Conservation (phyloP, 129 eudicot species). For the Centrapalus pauciflorus region DNA sequence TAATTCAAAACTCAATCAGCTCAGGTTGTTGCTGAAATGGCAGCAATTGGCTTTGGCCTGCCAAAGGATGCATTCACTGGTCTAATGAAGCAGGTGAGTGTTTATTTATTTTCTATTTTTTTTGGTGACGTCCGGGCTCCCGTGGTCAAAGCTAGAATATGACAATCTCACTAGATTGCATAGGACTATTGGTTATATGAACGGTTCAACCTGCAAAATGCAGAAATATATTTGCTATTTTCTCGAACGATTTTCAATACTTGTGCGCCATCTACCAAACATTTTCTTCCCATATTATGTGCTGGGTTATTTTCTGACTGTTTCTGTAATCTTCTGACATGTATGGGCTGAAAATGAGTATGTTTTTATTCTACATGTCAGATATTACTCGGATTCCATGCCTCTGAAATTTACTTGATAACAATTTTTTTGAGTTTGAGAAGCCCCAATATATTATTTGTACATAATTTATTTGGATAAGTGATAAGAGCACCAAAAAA, state of each 20-base stretch:
- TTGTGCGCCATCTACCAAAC: not conserved
- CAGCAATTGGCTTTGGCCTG: constrained; percentile 91
- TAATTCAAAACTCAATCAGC: constrained; percentile 10
- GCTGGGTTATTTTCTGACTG: not conserved
- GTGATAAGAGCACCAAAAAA: not conserved
- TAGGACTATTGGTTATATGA: not conserved
- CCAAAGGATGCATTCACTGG: constrained; percentile 86
- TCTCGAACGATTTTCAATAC: not conserved
- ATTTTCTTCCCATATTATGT: not conserved
- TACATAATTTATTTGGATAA: not conserved
- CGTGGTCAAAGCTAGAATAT: not conserved
- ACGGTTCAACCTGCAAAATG: not conserved
- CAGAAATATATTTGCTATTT: not conserved
- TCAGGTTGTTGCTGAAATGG: constrained; percentile 98
- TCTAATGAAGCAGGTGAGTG: constrained; percentile 75
- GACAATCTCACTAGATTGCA: not conserved
- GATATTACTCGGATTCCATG: not conserved
- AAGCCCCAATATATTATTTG: not conserved
- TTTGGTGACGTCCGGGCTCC: not conserved
- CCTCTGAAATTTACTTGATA: not conserved
- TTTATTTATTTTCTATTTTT: constrained; percentile 1
- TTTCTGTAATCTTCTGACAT: not conserved
- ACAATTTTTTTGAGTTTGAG: not conserved
- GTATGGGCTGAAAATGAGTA: not conserved
- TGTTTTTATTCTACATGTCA: not conserved